A percentile compares a stretch with the other conserved stretches of the same genome.
Conservation (phyloP, 306 rosid genomes). For the Albizia julibrissin region DNA sequence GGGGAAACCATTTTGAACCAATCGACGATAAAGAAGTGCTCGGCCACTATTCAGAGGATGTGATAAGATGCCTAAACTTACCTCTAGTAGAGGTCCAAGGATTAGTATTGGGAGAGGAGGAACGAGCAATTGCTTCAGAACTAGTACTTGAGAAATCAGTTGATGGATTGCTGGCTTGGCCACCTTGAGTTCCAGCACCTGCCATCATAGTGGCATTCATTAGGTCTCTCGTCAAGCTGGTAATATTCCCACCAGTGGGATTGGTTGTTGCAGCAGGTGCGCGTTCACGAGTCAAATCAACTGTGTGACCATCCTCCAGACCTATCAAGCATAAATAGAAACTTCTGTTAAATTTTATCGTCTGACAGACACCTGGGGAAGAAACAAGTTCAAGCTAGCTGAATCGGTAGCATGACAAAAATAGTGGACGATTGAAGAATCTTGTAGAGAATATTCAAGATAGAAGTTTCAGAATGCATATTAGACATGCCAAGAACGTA, state of each 20-base stretch:
- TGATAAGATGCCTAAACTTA: conserved; percentile 39
- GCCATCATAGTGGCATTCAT: conserved; percentile 78
- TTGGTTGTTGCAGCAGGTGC: conserved; percentile 29
- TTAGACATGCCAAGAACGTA: too few species aligned
- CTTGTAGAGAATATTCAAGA: too few species aligned
- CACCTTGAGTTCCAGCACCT: conserved; percentile 60
- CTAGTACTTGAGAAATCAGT: conserved; percentile 50
- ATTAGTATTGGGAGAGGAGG: conserved; percentile 81
- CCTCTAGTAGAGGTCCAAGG: conserved; percentile 74
- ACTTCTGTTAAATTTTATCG: neutral
- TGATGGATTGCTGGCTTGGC: conserved; percentile 46
- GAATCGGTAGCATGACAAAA: neutral
- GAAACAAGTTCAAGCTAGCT: neutral
- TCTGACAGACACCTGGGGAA: neutral
- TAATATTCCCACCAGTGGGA: conserved; percentile 29
- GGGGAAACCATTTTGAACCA: neutral
- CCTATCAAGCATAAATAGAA: conserved; percentile 33
- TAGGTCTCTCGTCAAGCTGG: too few species aligned
- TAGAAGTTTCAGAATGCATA: too few species aligned
- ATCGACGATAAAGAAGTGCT: neutral
- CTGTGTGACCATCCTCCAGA: conserved; percentile 56
- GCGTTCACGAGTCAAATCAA: conserved; percentile 60
- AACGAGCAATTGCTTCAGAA: conserved; percentile 56
- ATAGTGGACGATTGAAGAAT: too few species aligned
- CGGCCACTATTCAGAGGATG: conserved; percentile 14